These are phyloP conservation scores for Sporothrix dimorphospora DNA, from an alignment of 2,329 filamentous ascomycete genomes.

Conservation along the genomic window DNA sequence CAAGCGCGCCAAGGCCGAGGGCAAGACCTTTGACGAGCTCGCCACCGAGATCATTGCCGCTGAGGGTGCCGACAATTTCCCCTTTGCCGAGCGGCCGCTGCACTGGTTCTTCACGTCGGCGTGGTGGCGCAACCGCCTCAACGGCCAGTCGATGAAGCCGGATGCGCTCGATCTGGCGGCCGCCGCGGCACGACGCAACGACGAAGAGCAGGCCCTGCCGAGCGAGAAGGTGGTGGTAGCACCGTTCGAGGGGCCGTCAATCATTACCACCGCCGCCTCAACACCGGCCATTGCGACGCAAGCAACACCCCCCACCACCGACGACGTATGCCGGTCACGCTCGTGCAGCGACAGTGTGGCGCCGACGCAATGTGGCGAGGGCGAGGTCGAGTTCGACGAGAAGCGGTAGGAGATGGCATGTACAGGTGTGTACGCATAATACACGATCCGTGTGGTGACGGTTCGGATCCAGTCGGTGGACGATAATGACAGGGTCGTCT, in stretches of 20 bases:
- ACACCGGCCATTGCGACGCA: neutral
- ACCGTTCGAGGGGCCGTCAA: neutral
- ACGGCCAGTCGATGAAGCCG: neutral
- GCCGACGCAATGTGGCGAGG: conserved; percentile 8
- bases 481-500: neutral
- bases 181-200: neutral
- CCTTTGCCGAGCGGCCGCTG: conserved; percentile 43
- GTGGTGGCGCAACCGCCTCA: conserved; percentile 24
- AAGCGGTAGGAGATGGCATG: neutral
- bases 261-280: neutral
- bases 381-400: neutral
- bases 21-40: conserved; percentile 60
- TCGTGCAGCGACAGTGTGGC: conserved; percentile 8
- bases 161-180: neutral
- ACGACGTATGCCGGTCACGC: neutral
- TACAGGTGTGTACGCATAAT: too few species aligned
- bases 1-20: conserved; percentile 53
- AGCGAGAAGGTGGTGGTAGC: neutral
- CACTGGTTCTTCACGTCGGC: conserved; percentile 1
- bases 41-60: conserved; percentile 42
- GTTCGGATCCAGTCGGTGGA: neutral
- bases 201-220: neutral
- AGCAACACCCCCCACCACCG: neutral
- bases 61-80: conserved; percentile 39
- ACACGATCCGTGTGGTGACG: neutral